Evolutionary conservation across 2,329 filamentous ascomycete genomes (phyloP).

Genomic region (Clonostachys chloroleuca): DNA sequence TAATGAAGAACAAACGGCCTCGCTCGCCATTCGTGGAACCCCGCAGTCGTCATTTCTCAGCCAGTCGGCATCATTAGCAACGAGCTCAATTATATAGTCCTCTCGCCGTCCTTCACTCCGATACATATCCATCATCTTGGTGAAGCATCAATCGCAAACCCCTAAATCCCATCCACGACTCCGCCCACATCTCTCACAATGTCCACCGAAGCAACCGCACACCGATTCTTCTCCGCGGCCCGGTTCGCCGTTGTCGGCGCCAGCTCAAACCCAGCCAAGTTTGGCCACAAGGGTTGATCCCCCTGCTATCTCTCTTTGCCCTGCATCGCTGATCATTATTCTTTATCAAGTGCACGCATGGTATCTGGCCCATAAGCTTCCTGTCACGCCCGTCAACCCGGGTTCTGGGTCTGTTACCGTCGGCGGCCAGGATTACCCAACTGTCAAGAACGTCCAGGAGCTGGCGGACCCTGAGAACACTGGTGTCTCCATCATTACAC

Average conservation of each 20-base stretch:
- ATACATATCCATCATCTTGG: slow-evolving; percentile 40
- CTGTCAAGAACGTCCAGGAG: slow-evolving; percentile 59
- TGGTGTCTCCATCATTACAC: slow-evolving; percentile 82
- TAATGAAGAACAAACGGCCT: no score
- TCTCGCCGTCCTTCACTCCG: no score
- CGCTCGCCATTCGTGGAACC: no score
- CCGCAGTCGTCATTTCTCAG: no score
- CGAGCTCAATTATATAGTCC: no score
- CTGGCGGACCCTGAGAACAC: slow-evolving; percentile 66
- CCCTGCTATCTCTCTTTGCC: not conserved
- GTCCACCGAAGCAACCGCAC: slow-evolving; percentile 67
- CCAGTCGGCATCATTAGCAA: no score
- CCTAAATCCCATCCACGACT: slow-evolving; percentile 54
- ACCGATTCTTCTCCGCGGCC: slow-evolving; percentile 74
- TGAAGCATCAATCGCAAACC: slow-evolving; percentile 56
- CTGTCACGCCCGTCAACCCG: slow-evolving; percentile 83
- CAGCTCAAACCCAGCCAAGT: slow-evolving; percentile 79
- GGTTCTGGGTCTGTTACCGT: slow-evolving; percentile 60
- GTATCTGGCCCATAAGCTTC: slow-evolving; percentile 75
- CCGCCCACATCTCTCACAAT: slow-evolving; percentile 25
- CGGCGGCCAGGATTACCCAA: slow-evolving; percentile 49
- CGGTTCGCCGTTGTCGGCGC: slow-evolving; percentile 88
- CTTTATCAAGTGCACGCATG: slow-evolving; percentile 74
- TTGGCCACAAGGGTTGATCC: slow-evolving; percentile 69
- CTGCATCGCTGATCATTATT: not conserved